Percentiles rank a stretch among this genome's conserved stretches.
phyloP scores from a whole-genome alignment of 75 land plant species.

The Azolla pinnata region DNA sequence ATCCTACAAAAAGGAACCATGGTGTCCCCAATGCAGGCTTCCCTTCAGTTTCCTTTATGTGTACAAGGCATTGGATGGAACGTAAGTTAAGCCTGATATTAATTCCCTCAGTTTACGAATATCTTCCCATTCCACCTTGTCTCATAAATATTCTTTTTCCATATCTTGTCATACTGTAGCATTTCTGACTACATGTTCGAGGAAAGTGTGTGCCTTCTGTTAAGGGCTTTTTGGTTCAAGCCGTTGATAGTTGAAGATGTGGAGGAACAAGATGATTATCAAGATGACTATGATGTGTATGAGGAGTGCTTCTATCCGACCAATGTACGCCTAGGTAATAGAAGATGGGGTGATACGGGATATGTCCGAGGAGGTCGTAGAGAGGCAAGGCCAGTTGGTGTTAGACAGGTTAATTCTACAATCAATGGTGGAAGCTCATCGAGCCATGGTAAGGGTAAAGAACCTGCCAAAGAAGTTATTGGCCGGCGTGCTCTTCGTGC shows the following conservation, averaged over 20 bases:
- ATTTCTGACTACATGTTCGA: constrained; percentile 77
- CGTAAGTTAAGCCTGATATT: constrained; percentile 28
- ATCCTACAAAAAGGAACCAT: constrained; percentile 44
- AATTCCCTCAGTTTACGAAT: neutral
- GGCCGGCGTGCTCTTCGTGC: constrained; percentile 33
- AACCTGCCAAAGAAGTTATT: constrained; percentile 14
- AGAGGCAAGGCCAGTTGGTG: constrained; percentile 74
- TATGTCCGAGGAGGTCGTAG: constrained; percentile 77
- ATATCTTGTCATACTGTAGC: constrained; percentile 35
- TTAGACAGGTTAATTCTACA: constrained; percentile 8
- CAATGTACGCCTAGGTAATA: constrained; percentile 68
- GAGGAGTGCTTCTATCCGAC: constrained; percentile 39
- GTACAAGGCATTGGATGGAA: constrained; percentile 80
- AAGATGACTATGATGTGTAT: constrained; percentile 37
- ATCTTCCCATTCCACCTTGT: neutral
- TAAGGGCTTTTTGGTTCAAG: constrained; percentile 80
- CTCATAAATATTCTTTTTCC: constrained; percentile 1
- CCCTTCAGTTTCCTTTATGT: constrained; percentile 66
- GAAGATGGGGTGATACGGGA: constrained; percentile 94
- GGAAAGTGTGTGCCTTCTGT: constrained; percentile 84
- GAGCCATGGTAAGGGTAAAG: constrained; percentile 14
- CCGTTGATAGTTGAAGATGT: constrained; percentile 28
- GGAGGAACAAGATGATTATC: constrained; percentile 39
- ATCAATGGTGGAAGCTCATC: constrained; percentile 13
- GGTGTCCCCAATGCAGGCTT: constrained; percentile 89